Base-by-base conservation (phyloP, 1,139 yeast species). In the Hemisphaericaspora lyxosophila region DNA sequence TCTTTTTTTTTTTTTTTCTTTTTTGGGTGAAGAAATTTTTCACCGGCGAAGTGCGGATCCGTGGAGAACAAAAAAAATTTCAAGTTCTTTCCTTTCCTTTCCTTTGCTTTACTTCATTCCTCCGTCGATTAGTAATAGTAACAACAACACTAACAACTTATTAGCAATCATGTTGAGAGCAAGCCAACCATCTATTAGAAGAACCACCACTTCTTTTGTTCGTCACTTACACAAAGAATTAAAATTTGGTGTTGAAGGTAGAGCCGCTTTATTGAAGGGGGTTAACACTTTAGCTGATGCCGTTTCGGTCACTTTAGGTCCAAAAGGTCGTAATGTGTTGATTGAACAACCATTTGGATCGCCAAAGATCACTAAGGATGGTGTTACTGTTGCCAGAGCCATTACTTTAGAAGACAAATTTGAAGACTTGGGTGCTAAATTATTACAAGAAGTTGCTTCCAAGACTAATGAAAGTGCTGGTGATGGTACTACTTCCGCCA, bases 401-500 rank as follows among this genome's bases (percentile, higher is more conserved):
- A 84, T 92, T 60, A 80, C 82, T 38, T 75, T 92, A 56, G 75
- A 88, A 64, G 95, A 92, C 73, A 89, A 88, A 70, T 92, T 90
- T 60, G 97, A 92, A 74, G 95, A 92, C 70, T 73, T 88, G 73
- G 98, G 98, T 48, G 98, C 98, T 48, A 87, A 87, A 69, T 78
- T 92, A 54, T 75, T 92, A 60, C 98, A 92, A 70, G 98, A 92
- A 64, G 98, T 92, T 52, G 98, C 98, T 37, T 83, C 96, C 55
- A 92, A 89, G 79, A 92, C 98, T 59, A 92, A 92, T 68, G 98
- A 92, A 73, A 79, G 88, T 54, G 98, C 98, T 46, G 98, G 98
- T 75, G 98, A 92, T 59, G 98, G 98, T 74, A 92, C 98, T 52
- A 92, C 98, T 35, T 85, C 96, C 36, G 98, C 98, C 55, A 92